Evolutionary conservation across 495 filamentous ascomycete species (phyloP), one percentile per base, ranked within the genome.

Genomic region (Daldinia childiae): DNA sequence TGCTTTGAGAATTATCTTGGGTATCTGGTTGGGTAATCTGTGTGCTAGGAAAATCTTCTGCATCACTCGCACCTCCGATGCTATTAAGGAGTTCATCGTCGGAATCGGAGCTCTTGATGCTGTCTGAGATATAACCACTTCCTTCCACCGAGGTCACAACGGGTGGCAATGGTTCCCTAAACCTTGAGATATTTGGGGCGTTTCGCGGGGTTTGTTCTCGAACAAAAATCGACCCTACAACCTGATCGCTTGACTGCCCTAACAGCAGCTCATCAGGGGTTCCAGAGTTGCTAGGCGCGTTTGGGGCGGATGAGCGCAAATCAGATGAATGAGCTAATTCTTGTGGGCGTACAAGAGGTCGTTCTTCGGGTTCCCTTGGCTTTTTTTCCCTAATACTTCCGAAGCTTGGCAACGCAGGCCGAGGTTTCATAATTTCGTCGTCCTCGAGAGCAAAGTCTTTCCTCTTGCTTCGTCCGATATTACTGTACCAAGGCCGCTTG

Each of bases 391-490:
- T 87, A 38, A 96, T 84, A 74, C 93, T 95, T 19, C 92, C 93
- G 79, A 97, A 97, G 19, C 90, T 93, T 8, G 93, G 93, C 19
- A 97, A 82, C 1, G 87, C 88, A 5, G 91, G 91, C 8, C 91
- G 85, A 24, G 93, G 93, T 68, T 90, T 89, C 83, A 96, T 91
- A 39, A 88, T 83, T 65, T 91, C 88, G 52, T 92, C 90, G 32
- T 92, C 85, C 29, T 86, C 84, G 8, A 83, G 76, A 5, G 84
- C 74, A 0, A 75, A 60, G 51, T 80, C 68, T 30, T 80, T 80
- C 48, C 87, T 86, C 62, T 80, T 81, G 45, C 80, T 79, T 71
- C 85, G 84, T 26, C 85, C 85, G 39, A 86, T 81, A 55, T 82
- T 82, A 69, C 81, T 81, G 68, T 86, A 84, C 87, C 88, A 91